These are phyloP conservation scores for Saccharomycopsis schoenii DNA, from an alignment of 805 yeast species.

Conservation along the genomic window DNA sequence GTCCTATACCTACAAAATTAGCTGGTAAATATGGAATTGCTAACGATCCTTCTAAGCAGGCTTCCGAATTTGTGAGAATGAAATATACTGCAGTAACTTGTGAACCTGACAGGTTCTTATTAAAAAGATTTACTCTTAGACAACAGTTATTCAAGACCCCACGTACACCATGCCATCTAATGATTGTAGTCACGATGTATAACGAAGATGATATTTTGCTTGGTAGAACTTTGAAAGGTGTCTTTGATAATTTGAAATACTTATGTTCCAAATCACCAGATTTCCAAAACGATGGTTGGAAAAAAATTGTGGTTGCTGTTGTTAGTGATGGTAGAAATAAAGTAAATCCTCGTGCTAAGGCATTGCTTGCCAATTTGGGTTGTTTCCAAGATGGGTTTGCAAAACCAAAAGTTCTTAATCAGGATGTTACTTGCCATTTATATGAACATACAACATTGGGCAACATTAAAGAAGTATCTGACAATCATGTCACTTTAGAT, in stretches of 20 bases:
- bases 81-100: slow-evolving; percentile 51
- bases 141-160: slow-evolving; percentile 43
- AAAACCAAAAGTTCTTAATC: slow-evolving; percentile 47
- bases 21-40: slow-evolving; percentile 37
- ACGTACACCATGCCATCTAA: slow-evolving; percentile 44
- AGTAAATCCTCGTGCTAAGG: slow-evolving; percentile 52
- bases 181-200: slow-evolving; percentile 56
- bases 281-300: slow-evolving; percentile 29
- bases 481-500: slow-evolving; percentile 41
- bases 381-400: slow-evolving; percentile 60
- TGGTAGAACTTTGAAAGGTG: slow-evolving; percentile 53
- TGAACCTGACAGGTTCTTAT: slow-evolving; percentile 56
- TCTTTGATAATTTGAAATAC: slow-evolving; percentile 54
- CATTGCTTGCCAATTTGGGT: slow-evolving; percentile 54
- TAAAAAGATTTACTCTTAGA: slow-evolving; percentile 46
- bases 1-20: slow-evolving; percentile 70
- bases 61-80: slow-evolving; percentile 19
- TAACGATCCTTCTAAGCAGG: slow-evolving; percentile 28
- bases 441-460: slow-evolving; percentile 59
- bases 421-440: slow-evolving; percentile 53
- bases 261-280: slow-evolving; percentile 46
- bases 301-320: slow-evolving; percentile 51
- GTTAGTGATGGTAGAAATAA: slow-evolving; percentile 61
- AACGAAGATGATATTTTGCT: slow-evolving; percentile 56
- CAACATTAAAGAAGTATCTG: slow-evolving; percentile 32